phyloP scores from a whole-genome alignment of 306 rosid species.

The Potentilla sterilis region DNA sequence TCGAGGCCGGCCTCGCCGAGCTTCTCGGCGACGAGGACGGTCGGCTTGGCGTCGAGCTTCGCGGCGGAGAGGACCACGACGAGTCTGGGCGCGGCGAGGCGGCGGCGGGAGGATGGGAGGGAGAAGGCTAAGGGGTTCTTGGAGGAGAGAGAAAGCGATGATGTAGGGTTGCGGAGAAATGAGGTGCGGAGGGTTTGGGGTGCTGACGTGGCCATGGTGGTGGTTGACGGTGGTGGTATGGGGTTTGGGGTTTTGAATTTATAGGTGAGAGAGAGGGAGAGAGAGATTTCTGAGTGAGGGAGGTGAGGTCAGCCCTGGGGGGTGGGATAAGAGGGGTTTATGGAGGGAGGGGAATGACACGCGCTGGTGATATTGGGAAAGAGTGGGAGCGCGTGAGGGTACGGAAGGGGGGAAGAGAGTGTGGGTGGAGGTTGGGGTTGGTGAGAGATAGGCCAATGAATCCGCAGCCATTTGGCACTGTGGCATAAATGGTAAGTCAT shows the following conservation, averaged over 20 bases:
- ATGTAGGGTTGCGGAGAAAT: conserved; percentile 2
- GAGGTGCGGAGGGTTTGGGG: conserved; percentile 46
- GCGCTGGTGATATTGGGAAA: not conserved
- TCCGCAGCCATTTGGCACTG: not conserved
- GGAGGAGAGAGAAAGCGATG: conserved; percentile 62
- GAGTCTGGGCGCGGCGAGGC: conserved; percentile 11
- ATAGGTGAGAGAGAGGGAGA: not conserved
- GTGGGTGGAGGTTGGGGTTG: conserved; percentile 1
- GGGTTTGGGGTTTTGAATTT: not conserved
- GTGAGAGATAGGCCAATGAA: not conserved
- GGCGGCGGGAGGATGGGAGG: conserved; percentile 41
- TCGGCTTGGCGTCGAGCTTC: conserved; percentile 70
- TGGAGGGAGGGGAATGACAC: not conserved
- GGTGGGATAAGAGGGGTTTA: not conserved
- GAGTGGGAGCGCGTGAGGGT: not conserved
- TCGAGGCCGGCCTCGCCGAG: conserved; percentile 77
- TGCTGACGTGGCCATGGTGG: conserved; percentile 50
- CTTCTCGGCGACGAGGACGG: conserved; percentile 92
- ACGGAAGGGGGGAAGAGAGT: not conserved
- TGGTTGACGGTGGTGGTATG: conserved; percentile 1
- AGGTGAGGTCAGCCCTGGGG: not conserved
- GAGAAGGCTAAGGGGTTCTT: conserved; percentile 48
- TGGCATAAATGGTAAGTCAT: not conserved
- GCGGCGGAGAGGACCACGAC: conserved; percentile 53
- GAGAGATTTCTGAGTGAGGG: not conserved